Conservation (phyloP, 768 basidiomycete genomes). For the Fibroporia radiculosa region DNA sequence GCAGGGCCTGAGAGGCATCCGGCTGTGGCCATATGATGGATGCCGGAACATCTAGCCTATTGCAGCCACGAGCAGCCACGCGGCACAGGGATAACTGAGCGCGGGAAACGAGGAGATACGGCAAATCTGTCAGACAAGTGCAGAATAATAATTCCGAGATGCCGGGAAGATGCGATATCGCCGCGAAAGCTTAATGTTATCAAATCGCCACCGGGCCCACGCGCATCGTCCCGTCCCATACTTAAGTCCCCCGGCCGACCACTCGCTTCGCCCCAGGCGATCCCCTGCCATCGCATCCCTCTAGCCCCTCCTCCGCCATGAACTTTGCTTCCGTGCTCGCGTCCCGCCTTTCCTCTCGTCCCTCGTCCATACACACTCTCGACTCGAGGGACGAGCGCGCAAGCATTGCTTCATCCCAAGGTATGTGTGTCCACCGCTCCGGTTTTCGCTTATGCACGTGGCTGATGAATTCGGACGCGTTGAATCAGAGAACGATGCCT, state of each 20-base stretch:
- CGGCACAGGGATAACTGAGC: not conserved
- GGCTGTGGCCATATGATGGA: too few species aligned
- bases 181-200: slow-evolving; percentile 4
- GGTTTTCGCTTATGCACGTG: not conserved
- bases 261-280: not conserved
- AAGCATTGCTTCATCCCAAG: slow-evolving; percentile 8
- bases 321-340: slow-evolving; percentile 9
- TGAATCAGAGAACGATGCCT: slow-evolving; percentile 7
- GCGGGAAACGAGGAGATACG: not conserved
- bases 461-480: too few species aligned
- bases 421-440: not conserved
- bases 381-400: slow-evolving; percentile 9
- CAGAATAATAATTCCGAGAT: not conserved
- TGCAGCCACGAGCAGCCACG: too few species aligned
- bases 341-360: slow-evolving; percentile 6
- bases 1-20: too few species aligned
- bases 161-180: not conserved
- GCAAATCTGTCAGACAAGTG: too few species aligned
- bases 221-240: not conserved
- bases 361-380: slow-evolving; percentile 8
- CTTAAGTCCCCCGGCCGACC: not conserved
- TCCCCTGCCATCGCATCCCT: slow-evolving; percentile 1
- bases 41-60: too few species aligned
- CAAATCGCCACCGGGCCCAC: slow-evolving; percentile 1
- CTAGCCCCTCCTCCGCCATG: slow-evolving; percentile 10